Percentiles rank a stretch among this genome's conserved stretches.
Evolutionary conservation across 345 rosid genomes (phyloP).

Genomic region (Syzygium aromaticum): DNA sequence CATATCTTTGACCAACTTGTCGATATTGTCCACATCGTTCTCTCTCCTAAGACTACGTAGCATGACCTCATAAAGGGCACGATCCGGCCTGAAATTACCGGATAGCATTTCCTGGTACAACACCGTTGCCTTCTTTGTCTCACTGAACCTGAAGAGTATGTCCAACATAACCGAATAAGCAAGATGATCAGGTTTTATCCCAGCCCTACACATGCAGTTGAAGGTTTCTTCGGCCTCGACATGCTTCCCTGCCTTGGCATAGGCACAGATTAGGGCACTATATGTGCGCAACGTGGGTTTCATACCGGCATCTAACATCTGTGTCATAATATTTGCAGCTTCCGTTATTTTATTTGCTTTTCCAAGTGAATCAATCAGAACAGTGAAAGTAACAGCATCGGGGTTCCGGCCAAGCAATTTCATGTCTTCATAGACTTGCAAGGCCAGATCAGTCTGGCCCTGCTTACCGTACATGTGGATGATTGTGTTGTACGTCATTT

Average conservation of each 20-base stretch:
- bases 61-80: constrained; percentile 45
- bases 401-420: constrained; percentile 60
- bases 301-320: constrained; percentile 77
- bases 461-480: constrained; percentile 97
- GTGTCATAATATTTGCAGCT: constrained; percentile 76
- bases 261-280: constrained; percentile 93
- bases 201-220: constrained; percentile 66
- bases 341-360: constrained; percentile 66
- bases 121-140: constrained; percentile 46
- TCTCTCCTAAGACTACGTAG: constrained; percentile 41
- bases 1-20: constrained; percentile 64
- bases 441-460: constrained; percentile 64
- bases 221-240: constrained; percentile 73
- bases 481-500: constrained; percentile 84
- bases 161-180: constrained; percentile 91
- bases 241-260: constrained; percentile 85
- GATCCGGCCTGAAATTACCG: constrained; percentile 51
- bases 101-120: constrained; percentile 61
- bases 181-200: constrained; percentile 70
- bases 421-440: constrained; percentile 79
- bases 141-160: constrained; percentile 56
- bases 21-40: constrained; percentile 46
- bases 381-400: constrained; percentile 84
- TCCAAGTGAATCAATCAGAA: constrained; percentile 88
- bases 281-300: constrained; percentile 84